A percentile compares a stretch with the other conserved stretches of the same genome.
These are phyloP conservation scores for Geranium brycei DNA, from an alignment of 345 rosid species.

Conservation along the genomic window DNA sequence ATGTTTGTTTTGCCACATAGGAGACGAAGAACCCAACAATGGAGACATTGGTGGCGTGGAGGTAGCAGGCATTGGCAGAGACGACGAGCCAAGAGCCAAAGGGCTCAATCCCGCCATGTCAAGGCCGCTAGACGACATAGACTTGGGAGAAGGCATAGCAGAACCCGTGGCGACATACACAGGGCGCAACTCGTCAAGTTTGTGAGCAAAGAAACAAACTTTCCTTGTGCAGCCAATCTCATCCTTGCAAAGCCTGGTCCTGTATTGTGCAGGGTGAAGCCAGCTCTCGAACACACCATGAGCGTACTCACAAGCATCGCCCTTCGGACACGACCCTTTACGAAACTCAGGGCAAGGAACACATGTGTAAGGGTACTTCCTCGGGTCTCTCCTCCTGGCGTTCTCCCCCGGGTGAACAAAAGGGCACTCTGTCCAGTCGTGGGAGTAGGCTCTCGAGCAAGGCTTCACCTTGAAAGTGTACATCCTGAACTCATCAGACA, in stretches of 20 bases:
- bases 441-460: constrained; percentile 94
- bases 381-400: constrained; percentile 92
- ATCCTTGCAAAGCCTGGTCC: constrained; percentile 93
- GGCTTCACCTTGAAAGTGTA: constrained; percentile 85
- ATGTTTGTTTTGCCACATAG: constrained; percentile 77
- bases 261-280: constrained; percentile 94
- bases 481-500: constrained; percentile 89
- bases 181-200: constrained; percentile 74
- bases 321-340: constrained; percentile 82
- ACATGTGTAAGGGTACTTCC: constrained; percentile 81
- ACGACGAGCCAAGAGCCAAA: constrained; percentile 35
- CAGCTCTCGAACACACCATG: constrained; percentile 96
- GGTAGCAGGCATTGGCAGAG: constrained; percentile 40
- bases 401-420: constrained; percentile 98
- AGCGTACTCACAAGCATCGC: constrained; percentile 82
- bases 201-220: constrained; percentile 98
- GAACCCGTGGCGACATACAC: constrained; percentile 87
- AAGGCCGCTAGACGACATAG: constrained; percentile 28
- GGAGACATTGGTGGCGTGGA: constrained; percentile 80
- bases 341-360: constrained; percentile 98
- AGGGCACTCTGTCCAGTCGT: constrained; percentile 98
- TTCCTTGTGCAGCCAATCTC: constrained; percentile 76
- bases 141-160: constrained; percentile 86
- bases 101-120: constrained; percentile 63
- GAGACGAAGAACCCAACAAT: constrained; percentile 55